Base-by-base conservation (phyloP, 2,329 filamentous ascomycete species). In the Trichoderma harzianum region DNA sequence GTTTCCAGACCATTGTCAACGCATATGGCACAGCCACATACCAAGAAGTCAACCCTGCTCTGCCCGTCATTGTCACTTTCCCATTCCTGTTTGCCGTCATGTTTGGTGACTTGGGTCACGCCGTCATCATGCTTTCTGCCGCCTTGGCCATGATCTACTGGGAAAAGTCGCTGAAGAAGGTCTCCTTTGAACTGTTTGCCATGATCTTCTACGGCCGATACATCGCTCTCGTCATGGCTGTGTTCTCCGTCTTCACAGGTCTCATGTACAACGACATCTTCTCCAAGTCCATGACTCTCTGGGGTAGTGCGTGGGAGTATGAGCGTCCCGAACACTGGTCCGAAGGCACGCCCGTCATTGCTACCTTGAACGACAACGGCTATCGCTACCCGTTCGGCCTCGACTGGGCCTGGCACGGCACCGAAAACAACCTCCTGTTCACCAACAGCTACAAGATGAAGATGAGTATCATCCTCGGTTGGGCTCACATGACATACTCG, bases 361-460 rank as follows among this genome's bases (percentile, higher is more conserved):
- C 91, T 53, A 83, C 86, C 55, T 87, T 97, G 72, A 92, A 90
- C 77, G 81, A 82, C 51, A 84, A 89, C 62, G 88, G 88, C 72
- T 95, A 98, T 83, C 92, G 94, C 66, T 99, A 98, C 81, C 95
- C 97, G 18, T 97, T 99, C 79, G 96, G 96, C 76, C 84, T 99
- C 73, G 96, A 99, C 80, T 97, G 92, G 91, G 93, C 92, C 79
- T 99, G 96, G 96, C 97, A 99, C 81, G 94, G 92, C 73, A 92
- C 94, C 14, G 95, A 98, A 78, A 99, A 99, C 78, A 92, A 97
- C 73, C 87, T 99, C 24, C 88, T 99, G 64, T 99, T 99, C 85
- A 92, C 90, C 81, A 99, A 99, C 91, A 97, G 93, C 83, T 97
- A 96, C 88, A 99, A 99, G 91, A 99, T 99, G 96, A 99, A 99